Evolutionary conservation across 805 yeast genomes (phyloP).

Genomic region (Wickerhamiella azymoides): DNA sequence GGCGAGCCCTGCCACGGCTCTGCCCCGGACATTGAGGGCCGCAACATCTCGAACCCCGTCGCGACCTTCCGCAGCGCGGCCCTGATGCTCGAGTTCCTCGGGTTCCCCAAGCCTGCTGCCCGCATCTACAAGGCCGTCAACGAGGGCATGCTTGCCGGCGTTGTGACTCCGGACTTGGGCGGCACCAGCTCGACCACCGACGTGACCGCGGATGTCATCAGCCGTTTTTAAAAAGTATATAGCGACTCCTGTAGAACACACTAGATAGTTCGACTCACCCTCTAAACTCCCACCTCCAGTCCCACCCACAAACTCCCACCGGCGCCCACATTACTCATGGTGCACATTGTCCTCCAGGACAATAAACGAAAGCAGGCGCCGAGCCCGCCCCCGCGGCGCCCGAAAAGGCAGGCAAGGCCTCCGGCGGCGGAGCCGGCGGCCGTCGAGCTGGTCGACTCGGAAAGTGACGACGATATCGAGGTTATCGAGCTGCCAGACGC

Average conservation of each 20-base stretch:
- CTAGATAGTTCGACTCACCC: too few species aligned
- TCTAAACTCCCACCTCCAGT: too few species aligned
- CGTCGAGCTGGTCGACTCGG: neutral
- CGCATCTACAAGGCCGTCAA: conserved; percentile 89
- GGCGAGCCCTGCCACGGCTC: conserved; percentile 99
- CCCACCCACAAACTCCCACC: neutral
- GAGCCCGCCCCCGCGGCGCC: neutral
- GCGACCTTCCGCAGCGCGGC: conserved; percentile 98
- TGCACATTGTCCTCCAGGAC: neutral
- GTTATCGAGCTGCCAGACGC: conserved; percentile 10
- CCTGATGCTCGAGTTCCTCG: conserved; percentile 92
- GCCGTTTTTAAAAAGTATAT: conserved; percentile 25
- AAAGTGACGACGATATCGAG: conserved; percentile 8
- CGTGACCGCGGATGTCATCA: conserved; percentile 71
- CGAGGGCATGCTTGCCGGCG: conserved; percentile 71
- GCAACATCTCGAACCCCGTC: conserved; percentile 77
- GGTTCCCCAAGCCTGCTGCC: conserved; percentile 78
- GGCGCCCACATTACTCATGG: neutral
- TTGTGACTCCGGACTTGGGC: conserved; percentile 87
- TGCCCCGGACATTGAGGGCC: conserved; percentile 97
- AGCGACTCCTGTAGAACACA: too few species aligned
- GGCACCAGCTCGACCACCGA: conserved; percentile 79
- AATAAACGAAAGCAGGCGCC: neutral
- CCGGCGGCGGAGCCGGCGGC: too few species aligned
- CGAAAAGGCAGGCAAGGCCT: neutral